Conservation (phyloP, 139 green algal species). For the Deuterostichococcus epilithicus region DNA sequence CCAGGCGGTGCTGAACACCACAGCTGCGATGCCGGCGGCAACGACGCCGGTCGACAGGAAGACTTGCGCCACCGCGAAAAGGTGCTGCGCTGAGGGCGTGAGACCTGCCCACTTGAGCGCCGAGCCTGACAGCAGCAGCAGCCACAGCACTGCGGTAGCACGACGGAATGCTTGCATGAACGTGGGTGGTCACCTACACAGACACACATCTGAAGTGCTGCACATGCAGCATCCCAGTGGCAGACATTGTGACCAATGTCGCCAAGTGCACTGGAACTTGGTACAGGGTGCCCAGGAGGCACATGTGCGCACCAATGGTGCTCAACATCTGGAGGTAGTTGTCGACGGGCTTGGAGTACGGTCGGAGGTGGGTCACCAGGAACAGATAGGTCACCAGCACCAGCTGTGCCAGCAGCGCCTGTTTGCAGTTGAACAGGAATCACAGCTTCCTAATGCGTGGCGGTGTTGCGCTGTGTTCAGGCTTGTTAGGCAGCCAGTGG, state of each 20-base stretch:
- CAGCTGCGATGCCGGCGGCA: neutral
- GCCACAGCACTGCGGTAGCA: constrained; percentile 30
- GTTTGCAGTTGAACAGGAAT: too few species aligned
- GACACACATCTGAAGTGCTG: too few species aligned
- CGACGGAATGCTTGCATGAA: too few species aligned
- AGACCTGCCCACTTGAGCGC: constrained; percentile 36
- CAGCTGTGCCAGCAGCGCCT: constrained; percentile 30
- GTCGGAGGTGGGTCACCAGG: constrained; percentile 8
- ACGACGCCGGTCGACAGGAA: constrained; percentile 13
- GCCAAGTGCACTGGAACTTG: neutral
- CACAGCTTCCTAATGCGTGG: too few species aligned
- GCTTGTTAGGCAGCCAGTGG: too few species aligned
- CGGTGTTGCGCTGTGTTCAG: too few species aligned
- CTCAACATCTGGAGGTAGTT: constrained; percentile 32
- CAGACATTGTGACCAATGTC: neutral
- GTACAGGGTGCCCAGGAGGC: too few species aligned
- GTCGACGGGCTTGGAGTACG: constrained; percentile 24
- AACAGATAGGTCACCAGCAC: constrained; percentile 23
- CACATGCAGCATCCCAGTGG: neutral
- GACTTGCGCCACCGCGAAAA: constrained; percentile 17
- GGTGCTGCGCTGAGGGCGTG: neutral
- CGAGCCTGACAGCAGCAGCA: constrained; percentile 35
- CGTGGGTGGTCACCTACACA: too few species aligned
- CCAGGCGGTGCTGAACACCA: neutral
- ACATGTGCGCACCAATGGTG: constrained; percentile 12